Evolutionary conservation across 2,329 filamentous ascomycete genomes (phyloP).

Genomic region (Cladosporium sp.): DNA sequence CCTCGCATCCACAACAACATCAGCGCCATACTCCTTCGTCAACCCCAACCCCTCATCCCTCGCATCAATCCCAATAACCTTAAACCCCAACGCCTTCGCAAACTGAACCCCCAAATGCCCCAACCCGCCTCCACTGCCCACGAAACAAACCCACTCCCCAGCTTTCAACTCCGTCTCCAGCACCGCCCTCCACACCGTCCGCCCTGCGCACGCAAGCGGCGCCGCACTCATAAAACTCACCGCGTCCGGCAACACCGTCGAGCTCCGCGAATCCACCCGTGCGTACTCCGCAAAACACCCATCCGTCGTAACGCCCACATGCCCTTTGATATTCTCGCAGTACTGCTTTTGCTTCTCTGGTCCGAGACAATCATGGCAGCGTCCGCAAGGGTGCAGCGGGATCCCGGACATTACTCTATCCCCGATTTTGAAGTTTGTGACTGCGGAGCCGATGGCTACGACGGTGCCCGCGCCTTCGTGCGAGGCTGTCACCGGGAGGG

Average conservation of each 20-base stretch:
- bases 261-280: conserved; percentile 51
- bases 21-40: conserved; percentile 51
- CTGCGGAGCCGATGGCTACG: conserved; percentile 48
- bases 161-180: conserved; percentile 44
- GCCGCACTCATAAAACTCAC: conserved; percentile 56
- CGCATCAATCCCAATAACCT: conserved; percentile 58
- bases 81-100: conserved; percentile 53
- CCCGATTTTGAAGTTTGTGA: conserved; percentile 49
- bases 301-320: conserved; percentile 54
- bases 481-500: conserved; percentile 56
- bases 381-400: conserved; percentile 55
- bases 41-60: conserved; percentile 56
- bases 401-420: conserved; percentile 61
- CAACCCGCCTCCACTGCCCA: conserved; percentile 48
- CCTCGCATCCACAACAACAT: conserved; percentile 56
- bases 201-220: conserved; percentile 59
- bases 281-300: conserved; percentile 62
- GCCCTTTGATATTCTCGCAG: conserved; percentile 49
- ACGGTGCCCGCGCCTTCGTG: conserved; percentile 62
- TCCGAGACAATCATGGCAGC: conserved; percentile 55
- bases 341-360: conserved; percentile 57
- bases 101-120: conserved; percentile 58
- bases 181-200: conserved; percentile 54
- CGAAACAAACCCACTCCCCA: conserved; percentile 45
- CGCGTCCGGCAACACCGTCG: conserved; percentile 51